Base-by-base conservation (phyloP, 2,329 filamentous ascomycete genomes). In the Botrytis paeoniae region DNA sequence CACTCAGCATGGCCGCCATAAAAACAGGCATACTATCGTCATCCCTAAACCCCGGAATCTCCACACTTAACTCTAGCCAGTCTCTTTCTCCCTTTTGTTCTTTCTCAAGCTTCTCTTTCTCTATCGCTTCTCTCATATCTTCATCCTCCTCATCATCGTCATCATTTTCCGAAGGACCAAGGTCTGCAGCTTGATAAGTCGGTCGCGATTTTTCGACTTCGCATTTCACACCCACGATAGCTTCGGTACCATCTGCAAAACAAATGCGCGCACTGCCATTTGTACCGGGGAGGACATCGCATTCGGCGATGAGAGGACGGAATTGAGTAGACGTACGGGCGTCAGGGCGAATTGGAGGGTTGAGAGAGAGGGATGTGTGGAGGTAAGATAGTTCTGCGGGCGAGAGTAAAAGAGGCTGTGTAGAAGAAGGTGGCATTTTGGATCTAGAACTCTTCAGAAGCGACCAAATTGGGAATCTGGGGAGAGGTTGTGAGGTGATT, bases 331-430 rank as follows among this genome's bases (percentile, higher is more conserved):
- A 85, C 29, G 89, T 84, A 80, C 95, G 93, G 76, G 92, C 93
- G 82, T 99, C 96, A 35, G 95, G 93, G 37, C 96, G 94, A 81
- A 98, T 92, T 32, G 96, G 94, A 18, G 94, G 94, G 61, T 84
- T 84, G 74, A 95, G 91, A 12, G 90, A 88, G 80, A 99, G 93
- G 9, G 95, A 95, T 76, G 89, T 90, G 86, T 97, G 94, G 69
- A 98, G 90, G 85, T 98, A 99, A 78, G 95, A 94, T 80, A 99
- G 93, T 85, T 99, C 96, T 80, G 96, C 94, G 65, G 96, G 95
- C 71, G 95, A 98, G 83, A 98, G 91, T 78, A 94, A 91, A 80
- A 90, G 89, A 83, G 89, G 89, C 79, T 90, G 89, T 79, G 83
- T 86, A 77, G 76, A 76, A 60, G 80, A 75, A 32, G 89, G 88